phyloP scores from a whole-genome alignment of 345 rosid genomes.

The Eucalyptus pauciflora region DNA sequence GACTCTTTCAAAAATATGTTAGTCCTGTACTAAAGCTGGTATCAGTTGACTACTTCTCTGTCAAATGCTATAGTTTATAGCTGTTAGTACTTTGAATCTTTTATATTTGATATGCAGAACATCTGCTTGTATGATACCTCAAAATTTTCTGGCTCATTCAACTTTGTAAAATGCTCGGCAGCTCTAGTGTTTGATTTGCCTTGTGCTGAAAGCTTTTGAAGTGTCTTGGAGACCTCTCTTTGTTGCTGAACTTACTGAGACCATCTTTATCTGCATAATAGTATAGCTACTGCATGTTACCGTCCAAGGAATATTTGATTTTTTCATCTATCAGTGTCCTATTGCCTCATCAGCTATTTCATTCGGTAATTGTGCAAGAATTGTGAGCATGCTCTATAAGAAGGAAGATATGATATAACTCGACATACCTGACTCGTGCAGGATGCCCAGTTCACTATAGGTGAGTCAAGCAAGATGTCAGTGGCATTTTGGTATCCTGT shows the following conservation, averaged over 20 bases:
- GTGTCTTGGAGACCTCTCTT: background rate
- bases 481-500: slow-evolving; percentile 95
- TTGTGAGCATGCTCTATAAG: background rate
- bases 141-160: background rate
- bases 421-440: slow-evolving; percentile 16
- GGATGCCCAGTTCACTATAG: slow-evolving; percentile 87
- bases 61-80: background rate
- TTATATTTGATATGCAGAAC: background rate
- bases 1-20: background rate
- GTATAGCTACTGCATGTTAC: background rate
- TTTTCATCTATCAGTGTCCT: background rate
- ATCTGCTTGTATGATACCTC: background rate
- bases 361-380: background rate
- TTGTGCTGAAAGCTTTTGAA: background rate
- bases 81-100: background rate
- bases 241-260: background rate
- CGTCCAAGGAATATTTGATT: background rate
- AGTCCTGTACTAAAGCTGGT: background rate
- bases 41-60: background rate
- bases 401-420: background rate
- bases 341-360: background rate
- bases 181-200: background rate
- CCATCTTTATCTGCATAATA: background rate
- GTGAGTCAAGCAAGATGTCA: slow-evolving; percentile 64
- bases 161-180: background rate